Evolutionary conservation across 1,284 basidiomycete species (phyloP), one percentile per base, ranked within the genome.

Genomic region (Moniliophthora roreri): DNA sequence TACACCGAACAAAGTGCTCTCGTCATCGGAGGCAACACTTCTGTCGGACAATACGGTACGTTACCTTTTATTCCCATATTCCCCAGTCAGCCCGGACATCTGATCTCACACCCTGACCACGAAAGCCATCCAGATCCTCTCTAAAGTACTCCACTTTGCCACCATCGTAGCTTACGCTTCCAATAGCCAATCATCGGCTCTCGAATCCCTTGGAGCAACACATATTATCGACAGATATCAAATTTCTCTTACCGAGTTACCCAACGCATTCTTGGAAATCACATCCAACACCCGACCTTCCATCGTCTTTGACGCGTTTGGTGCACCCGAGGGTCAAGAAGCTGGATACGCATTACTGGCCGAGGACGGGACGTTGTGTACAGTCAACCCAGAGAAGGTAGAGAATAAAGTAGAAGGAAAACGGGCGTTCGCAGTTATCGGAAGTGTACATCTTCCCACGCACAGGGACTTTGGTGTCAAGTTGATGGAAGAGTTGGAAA

Each of bases 291-390:
- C 7, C 6, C 26, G 28, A 37, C 24, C 42, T 1, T 24, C 41
- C 9, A 20, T 49, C 2, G 52, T 49, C 7, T 49, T 42, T 45
- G 52, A 53, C 32, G 47, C 47, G 8, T 38, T 44, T 20, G 47
- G 52, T 9, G 32, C 46, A 2, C 16, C 40, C 0, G 55, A 54
- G 10, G 60, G 61, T 10, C 59, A 61, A 45, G 38, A 57, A 20
- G 45, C 45, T 15, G 60, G 55, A 1, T 52, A 58, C 26, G 42
- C 52, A 41, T 48, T 60, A 23, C 58, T 62, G 24, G 54, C 52
- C 1, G 24, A 47, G 5, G 54, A 53, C 3, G 59, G 58, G 1
- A 34, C 38, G n/a, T 32, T 63, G 24, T 28, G 56, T 10, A 36
- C 57, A 26, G 57, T 59, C 7, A 18, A 53, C 1, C 57, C 57